Evolutionary conservation across 306 rosid species (phyloP), one percentile per base, ranked within the genome.

Genomic region (Chamaecrista fasciculata): DNA sequence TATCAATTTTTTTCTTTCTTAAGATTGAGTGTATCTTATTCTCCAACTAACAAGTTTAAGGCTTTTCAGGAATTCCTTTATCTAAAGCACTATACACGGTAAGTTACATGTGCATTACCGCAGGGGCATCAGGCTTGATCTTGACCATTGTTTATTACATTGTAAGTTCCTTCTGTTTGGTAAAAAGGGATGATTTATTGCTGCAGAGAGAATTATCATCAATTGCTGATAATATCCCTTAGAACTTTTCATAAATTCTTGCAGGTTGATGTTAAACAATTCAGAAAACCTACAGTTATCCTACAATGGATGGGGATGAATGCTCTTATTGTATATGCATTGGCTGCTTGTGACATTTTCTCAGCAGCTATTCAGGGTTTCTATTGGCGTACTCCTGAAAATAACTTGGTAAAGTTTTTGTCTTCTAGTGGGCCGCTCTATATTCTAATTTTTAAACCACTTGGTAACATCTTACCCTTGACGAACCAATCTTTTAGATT

Each of bases 301-400:
- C 67, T 90, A 26, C 86, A 90, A 42, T 90, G 91, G 94, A 83
- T 85, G 87, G 96, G 96, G 37, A 81, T 87, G 94, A 90, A 87
- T 76, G 86, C 96, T 48, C 89, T 89, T 62, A 79, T 85, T 21
- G 78, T 89, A 48, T 89, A 85, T 29, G 89, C 85, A 44, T 69
- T 85, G 80, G 96, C 86, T 63, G 93, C 96, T 73, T 81, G 89
- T 70, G 96, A 87, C 36, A 77, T 90, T 51, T 83, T 90, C 73
- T 84, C 93, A 4, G 87, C 83, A 61, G 78, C 78, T 75, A 25
- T 87, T 72, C 93, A 90, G 69, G 96, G 94, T 51, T 85, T 90
- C 84, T 90, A 81, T 82, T 90, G 84, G 87, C 83, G 49, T 60
- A 79, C 87, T 53, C 96, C 94, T 55, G 79, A 85, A 72, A 90